Evolutionary conservation across 2,329 filamentous ascomycete genomes (phyloP), one percentile per base, ranked within the genome.

Genomic region (Ceratocystis alfenasii): DNA sequence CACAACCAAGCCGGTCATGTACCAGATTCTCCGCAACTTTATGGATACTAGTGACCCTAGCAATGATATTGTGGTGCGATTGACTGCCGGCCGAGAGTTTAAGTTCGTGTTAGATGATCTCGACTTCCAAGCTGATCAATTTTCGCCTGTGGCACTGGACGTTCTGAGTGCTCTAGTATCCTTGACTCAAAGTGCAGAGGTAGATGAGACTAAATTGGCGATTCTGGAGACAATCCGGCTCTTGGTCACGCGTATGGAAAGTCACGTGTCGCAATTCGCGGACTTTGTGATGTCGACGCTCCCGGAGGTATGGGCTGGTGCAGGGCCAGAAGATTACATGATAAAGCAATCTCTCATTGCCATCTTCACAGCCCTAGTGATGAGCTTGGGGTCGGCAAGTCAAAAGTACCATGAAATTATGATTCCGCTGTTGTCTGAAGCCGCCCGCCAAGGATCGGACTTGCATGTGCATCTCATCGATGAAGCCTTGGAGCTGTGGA

Each of bases 291-390:
- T 99, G 74, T 80, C 83, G 1, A 82, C 91, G 12, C 80, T 97
- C 5, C 92, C 93, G 0, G 80, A 81, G 3, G 80, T 97, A 0
- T 99, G 94, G 94, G 86, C 89, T 68, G 84, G 87, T 63, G 90
- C 89, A 2, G 90, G 87, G 0, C 76, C 78, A 1, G 88, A 95
- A 68, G 89, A 94, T 72, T 90, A 91, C 75, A 84, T 97, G 74
- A 88, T 96, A 80, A 97, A 97, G 75, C 92, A 96, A 75, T 86
- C 90, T 1, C 91, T 97, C 64, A 82, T 97, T 66, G 89, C 88
- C 1, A 87, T 97, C 48, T 84, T 97, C 63, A 82, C 89, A 1
- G 87, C 90, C 1, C 80, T 99, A 15, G 89, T 95, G n/a, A 86
- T 86, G 72, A 88, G 92, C 1, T 89, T 97, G 83, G 90, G 88